These are phyloP conservation scores for Epithemia pelagica DNA, from an alignment of 108 stramenopile genomes.

Conservation along the genomic window DNA sequence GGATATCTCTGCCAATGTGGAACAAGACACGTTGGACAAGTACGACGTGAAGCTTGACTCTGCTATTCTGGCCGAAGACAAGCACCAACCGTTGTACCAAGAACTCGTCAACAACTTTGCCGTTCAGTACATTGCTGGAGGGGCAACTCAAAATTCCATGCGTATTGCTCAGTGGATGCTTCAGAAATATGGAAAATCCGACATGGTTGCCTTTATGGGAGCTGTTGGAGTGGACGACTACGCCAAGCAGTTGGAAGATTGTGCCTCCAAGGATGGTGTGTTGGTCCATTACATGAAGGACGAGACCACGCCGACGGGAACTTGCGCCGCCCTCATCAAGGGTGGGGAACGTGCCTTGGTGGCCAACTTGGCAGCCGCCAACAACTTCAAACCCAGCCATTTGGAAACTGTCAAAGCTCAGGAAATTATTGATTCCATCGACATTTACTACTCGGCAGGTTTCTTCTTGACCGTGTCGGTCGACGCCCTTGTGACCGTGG, in stretches of 20 bases:
- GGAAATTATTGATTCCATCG: conserved; percentile 82
- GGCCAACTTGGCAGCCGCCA: conserved; percentile 97
- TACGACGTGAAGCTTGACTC: conserved; percentile 91
- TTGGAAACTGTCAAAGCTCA: conserved; percentile 88
- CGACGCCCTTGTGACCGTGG: conserved; percentile 82
- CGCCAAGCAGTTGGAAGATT: conserved; percentile 73
- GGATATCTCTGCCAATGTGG: conserved; percentile 95
- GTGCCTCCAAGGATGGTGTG: conserved; percentile 92
- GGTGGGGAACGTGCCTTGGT: conserved; percentile 92
- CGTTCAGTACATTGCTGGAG: conserved; percentile 97
- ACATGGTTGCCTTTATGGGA: conserved; percentile 85
- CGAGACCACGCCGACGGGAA: conserved; percentile 89
- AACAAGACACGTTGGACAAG: conserved; percentile 89
- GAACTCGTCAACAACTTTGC: conserved; percentile 81
- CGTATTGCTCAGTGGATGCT: conserved; percentile 99
- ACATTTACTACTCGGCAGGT: conserved; percentile 92
- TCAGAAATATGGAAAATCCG: conserved; percentile 38
- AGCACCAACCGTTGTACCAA: conserved; percentile 90
- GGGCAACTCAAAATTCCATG: conserved; percentile 99
- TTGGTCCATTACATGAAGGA: conserved; percentile 95
- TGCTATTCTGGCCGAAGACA: conserved; percentile 98
- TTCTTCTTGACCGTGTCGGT: conserved; percentile 99
- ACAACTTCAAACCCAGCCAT: conserved; percentile 94
- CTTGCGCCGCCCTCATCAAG: conserved; percentile 97
- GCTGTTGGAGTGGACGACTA: conserved; percentile 91